Percentiles rank a stretch among this genome's conserved stretches.
phyloP scores from a whole-genome alignment of 306 rosid species.

The Biancaea sappan region DNA sequence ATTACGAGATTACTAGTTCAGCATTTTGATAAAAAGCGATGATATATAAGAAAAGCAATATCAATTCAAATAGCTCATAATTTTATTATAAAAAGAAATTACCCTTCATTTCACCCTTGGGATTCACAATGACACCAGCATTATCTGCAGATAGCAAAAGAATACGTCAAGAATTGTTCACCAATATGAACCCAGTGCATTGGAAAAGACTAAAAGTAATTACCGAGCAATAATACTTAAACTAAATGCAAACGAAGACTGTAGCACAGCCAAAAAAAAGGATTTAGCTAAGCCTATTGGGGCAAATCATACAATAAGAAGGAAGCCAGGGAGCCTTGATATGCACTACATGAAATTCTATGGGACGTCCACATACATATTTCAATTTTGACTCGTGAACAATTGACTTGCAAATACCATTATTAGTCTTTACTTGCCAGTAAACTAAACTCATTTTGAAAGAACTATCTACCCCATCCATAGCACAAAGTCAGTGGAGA shows the following conservation, averaged over 20 bases:
- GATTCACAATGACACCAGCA: conserved; percentile 89
- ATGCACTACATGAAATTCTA: too few relatives aligned
- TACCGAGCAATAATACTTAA: too few relatives aligned
- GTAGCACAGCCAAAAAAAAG: too few relatives aligned
- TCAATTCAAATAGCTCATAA: not conserved
- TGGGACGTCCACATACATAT: not conserved
- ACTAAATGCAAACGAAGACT: too few relatives aligned
- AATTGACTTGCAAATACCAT: not conserved
- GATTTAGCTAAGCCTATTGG: too few relatives aligned
- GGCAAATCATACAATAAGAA: too few relatives aligned
- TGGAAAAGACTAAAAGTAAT: too few relatives aligned
- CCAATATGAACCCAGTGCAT: not conserved
- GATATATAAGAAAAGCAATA: not conserved
- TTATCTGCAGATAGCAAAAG: conserved; percentile 51
- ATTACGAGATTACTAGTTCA: not conserved
- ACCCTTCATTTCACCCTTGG: conserved; percentile 95
- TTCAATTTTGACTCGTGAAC: not conserved
- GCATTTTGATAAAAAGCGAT: not conserved
- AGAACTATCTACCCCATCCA: not conserved
- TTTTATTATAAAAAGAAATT: not conserved
- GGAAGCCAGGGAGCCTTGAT: too few relatives aligned
- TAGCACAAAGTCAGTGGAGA: not conserved
- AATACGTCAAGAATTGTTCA: not conserved
- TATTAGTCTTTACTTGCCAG: too few relatives aligned
- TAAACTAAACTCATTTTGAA: not conserved